phyloP scores from a whole-genome alignment of 768 basidiomycete species.

The Lactarius pseudohatsudake region DNA sequence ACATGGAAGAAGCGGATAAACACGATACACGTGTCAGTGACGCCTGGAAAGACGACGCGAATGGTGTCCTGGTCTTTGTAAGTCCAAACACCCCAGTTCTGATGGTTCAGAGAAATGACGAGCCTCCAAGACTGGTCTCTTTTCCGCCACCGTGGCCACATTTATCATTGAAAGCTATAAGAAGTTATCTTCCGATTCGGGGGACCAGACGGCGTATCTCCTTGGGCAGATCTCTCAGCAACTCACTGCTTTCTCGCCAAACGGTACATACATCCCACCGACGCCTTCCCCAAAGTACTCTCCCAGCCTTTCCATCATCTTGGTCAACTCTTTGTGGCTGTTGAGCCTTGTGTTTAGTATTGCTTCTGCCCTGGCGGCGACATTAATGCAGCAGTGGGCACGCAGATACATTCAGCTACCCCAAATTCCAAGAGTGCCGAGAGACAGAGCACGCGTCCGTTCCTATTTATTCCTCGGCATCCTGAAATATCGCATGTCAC shows the following conservation, averaged over 20 bases:
- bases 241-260: background rate
- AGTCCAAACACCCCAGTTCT: background rate
- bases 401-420: slow-evolving; percentile 19
- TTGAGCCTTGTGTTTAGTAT: slow-evolving; percentile 20
- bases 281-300: background rate
- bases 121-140: slow-evolving; percentile 30
- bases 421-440: slow-evolving; percentile 3
- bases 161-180: slow-evolving; percentile 30
- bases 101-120: background rate
- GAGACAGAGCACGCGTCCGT: slow-evolving; percentile 10
- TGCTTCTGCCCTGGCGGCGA: slow-evolving; percentile 18
- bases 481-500: slow-evolving; percentile 11
- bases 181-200: slow-evolving; percentile 22
- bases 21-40: slow-evolving; percentile 5
- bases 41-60: slow-evolving; percentile 17
- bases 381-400: slow-evolving; percentile 24
- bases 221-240: slow-evolving; percentile 23
- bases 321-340: slow-evolving; percentile 23
- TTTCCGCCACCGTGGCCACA: slow-evolving; percentile 29
- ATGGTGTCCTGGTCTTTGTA: slow-evolving; percentile 26
- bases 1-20: slow-evolving; percentile 7
- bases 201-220: background rate
- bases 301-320: slow-evolving; percentile 2
- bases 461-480: slow-evolving; percentile 19
- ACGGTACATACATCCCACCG: slow-evolving; percentile 9